Evolutionary conservation across 1,284 basidiomycete species (phyloP).

Genomic region (Clitocybe nebularis): DNA sequence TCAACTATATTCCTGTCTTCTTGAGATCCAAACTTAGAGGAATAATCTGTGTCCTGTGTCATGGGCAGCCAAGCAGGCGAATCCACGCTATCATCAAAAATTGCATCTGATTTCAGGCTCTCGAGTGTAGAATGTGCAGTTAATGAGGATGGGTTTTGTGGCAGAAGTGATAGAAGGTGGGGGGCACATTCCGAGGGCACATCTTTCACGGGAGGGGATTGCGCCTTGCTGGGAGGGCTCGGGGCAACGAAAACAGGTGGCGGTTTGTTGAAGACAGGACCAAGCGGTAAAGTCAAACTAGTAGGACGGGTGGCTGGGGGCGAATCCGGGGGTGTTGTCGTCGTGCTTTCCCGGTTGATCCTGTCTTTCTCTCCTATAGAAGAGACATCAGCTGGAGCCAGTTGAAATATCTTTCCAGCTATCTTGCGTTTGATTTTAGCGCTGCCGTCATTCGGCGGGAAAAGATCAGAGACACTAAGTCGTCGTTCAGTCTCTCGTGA

Average conservation of each 20-base stretch:
- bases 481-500: constrained; percentile 25
- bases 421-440: constrained; percentile 29
- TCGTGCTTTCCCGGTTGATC: constrained; percentile 28
- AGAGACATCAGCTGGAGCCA: constrained; percentile 7
- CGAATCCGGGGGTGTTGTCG: constrained; percentile 60
- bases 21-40: constrained; percentile 31
- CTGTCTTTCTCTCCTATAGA: neutral
- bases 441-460: constrained; percentile 27
- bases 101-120: constrained; percentile 47
- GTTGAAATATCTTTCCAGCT: constrained; percentile 22
- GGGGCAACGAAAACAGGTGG: constrained; percentile 54
- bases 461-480: constrained; percentile 54
- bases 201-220: constrained; percentile 37
- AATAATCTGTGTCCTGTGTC: constrained; percentile 58
- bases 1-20: constrained; percentile 32
- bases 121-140: constrained; percentile 53
- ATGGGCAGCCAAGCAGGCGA: constrained; percentile 50
- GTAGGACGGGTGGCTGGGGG: constrained; percentile 39
- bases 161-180: constrained; percentile 17
- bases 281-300: constrained; percentile 32
- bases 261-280: constrained; percentile 57
- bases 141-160: constrained; percentile 28
- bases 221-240: constrained; percentile 17
- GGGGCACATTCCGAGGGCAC: constrained; percentile 28
- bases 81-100: constrained; percentile 42